Base-by-base conservation (phyloP, 805 yeast species). In the Yarrowia sp. region DNA sequence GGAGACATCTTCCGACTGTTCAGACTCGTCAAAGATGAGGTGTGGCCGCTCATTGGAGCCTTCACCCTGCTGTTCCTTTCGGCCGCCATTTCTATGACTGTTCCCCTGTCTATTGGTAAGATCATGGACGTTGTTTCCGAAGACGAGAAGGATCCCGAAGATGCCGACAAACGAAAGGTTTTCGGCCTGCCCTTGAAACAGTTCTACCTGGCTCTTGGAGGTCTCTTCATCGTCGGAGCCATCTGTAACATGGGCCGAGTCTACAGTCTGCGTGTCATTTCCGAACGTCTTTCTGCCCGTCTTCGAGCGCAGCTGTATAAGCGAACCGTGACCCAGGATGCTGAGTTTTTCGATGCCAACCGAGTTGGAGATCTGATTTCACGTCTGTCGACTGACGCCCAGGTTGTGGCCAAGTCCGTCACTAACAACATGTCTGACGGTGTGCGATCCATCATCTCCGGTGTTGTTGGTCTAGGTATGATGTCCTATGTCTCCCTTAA, bases 371-470 rank as follows among this genome's bases (percentile, higher is more conserved):
- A 93, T 73, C 79, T 93, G 71, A 91, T 93, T 48, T 90, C 97
- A 5, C 80, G 98, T 67, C 78, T 93, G 54, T 88, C 95, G 4
- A 88, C 90, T 44, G 98, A 93, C 74, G 89, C 97, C 0, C 90
- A 92, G 32, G 85, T 93, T 48, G 96, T 93, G 14, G 83, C 97
- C 7, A 85, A 87, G 71, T 85, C 97, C 0, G 84, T 93, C 19
- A 90, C 97, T 35, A 93, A 89, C 69, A 92, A 93, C 73, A 81
- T 93, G 24, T 87, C 95, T 65, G 98, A 93, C 73, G 98, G 98
- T n/a, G 81, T 92, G 38, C 79, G 98, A 66, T 86, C 98, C 0
- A 74, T 86, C 1, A 84, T 93, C 21, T 85, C 91, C 70, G 97
- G 97, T 0, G 79, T 83, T 52, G 96, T 90, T 43, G 98, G 98